A percentile compares a stretch with the other conserved stretches of the same genome.
These are phyloP conservation scores for Ajuga reptans DNA, from an alignment of 305 asterid species.

Conservation along the genomic window DNA sequence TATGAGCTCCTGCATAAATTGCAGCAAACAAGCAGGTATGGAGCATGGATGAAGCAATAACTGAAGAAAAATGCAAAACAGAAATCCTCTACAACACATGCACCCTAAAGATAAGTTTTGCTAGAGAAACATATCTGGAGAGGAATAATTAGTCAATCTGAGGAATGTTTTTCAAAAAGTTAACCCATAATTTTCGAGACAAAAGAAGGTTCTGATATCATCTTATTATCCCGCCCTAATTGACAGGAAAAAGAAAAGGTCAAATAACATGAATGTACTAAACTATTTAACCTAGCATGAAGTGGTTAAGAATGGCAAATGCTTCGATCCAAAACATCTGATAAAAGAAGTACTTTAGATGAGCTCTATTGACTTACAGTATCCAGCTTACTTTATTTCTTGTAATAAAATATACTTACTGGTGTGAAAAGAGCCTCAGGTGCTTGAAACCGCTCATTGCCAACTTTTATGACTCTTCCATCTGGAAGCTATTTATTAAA, in stretches of 20 bases:
- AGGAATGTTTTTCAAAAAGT: neutral
- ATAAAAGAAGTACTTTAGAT: neutral
- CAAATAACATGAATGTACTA: neutral
- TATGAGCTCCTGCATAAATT: conserved; percentile 70
- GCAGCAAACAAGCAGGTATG: conserved; percentile 14
- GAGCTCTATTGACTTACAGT: neutral
- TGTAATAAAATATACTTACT: conserved; percentile 36
- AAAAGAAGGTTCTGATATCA: neutral
- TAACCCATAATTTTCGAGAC: neutral
- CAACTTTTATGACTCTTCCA: conserved; percentile 94
- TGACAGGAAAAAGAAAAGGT: neutral
- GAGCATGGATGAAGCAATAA: neutral
- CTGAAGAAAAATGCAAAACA: conserved; percentile 2
- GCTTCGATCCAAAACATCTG: neutral
- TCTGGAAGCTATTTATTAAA: conserved; percentile 70
- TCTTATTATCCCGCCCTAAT: neutral
- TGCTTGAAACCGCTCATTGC: conserved; percentile 94
- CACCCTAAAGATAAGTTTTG: neutral
- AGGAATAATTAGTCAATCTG: conserved; percentile 6
- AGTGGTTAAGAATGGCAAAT: neutral
- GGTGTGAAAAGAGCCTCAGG: conserved; percentile 98
- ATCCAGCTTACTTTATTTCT: neutral
- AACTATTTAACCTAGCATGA: neutral
- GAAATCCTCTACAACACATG: neutral
- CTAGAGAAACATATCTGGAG: neutral